Evolutionary conservation across 129 eudicot species (phyloP), one percentile per base, ranked within the genome.

Genomic region (Chrysanthemum lavandulifolium): DNA sequence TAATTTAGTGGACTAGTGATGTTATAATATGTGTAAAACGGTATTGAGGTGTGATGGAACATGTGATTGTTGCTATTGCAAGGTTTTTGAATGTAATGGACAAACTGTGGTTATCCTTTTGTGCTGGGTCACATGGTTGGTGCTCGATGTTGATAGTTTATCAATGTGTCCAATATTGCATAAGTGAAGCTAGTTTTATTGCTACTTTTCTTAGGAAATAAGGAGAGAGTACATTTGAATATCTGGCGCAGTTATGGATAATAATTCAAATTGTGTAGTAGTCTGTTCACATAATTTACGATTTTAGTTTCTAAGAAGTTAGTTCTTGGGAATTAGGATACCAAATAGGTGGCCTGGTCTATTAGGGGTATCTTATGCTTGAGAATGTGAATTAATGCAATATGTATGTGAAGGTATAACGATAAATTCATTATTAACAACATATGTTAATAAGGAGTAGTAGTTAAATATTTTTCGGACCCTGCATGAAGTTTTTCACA

Each of bases 1-100:
- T 69, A 2, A 0, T 27, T 7, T 11, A 56, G 11, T 56, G 65
- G 40, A 40, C 25, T 11, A 15, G 48, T 59, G 65, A 40, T 40
- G 65, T 19, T 65, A 54, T 54, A 53, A 21, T 33, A 10, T 61
- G 4, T 65, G 58, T 56, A 55, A 74, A 75, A 65, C 49, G 23
- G 11, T 53, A 64, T 33, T 11, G 64, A 73, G 29, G 64, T 19
- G 10, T 15, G 66, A 9, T 48, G 29, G 43, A 36, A 65, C 16
- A 9, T 74, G 56, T 33, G 54, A 64, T 19, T 74, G 29, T 69
- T 33, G 68, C 31, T 67, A 14, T 27, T 23, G 16, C 33, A 57
- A 59, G 65, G 10, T 40, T 40, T 40, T 40, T 40, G 10, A 40
- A 40, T 40, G 47, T 2, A 1, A 40, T 40, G 47, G 47, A 40